These are phyloP conservation scores for Metarhizium humberi DNA, from an alignment of 2,329 filamentous ascomycete genomes.

Conservation along the genomic window DNA sequence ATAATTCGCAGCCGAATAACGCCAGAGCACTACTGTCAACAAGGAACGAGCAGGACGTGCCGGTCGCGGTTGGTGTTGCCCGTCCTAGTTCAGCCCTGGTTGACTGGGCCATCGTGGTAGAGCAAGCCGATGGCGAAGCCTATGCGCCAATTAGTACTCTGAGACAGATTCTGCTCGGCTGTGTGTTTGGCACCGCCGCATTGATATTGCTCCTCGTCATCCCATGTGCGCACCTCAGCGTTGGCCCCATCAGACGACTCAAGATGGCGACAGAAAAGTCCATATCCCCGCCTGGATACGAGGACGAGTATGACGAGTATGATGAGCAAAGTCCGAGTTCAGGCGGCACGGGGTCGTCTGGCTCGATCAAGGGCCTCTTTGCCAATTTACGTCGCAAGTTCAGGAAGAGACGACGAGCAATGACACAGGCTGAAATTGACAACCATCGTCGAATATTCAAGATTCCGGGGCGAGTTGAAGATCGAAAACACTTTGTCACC, in stretches of 20 bases:
- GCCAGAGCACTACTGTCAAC: conserved; percentile 61
- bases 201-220: conserved; percentile 62
- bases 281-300: conserved; percentile 55
- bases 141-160: conserved; percentile 66
- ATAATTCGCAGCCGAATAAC: conserved; percentile 45
- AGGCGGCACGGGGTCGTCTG: conserved; percentile 31
- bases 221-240: conserved; percentile 73
- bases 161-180: conserved; percentile 72
- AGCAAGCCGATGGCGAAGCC: conserved; percentile 65
- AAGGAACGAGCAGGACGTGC: conserved; percentile 58
- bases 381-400: conserved; percentile 28
- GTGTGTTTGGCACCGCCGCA: conserved; percentile 75
- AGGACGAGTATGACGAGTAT: conserved; percentile 34
- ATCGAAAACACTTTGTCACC: conserved; percentile 64
- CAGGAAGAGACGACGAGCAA: conserved; percentile 20
- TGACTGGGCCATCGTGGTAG: conserved; percentile 76
- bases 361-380: conserved; percentile 34
- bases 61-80: conserved; percentile 74
- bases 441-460: conserved; percentile 55
- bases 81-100: conserved; percentile 58
- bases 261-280: conserved; percentile 68
- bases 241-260: conserved; percentile 68
- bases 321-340: conserved; percentile 35
- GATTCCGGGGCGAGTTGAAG: conserved; percentile 74
- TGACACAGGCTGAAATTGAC: conserved; percentile 18